Conservation (phyloP, 2,329 filamentous ascomycete genomes). For the Hypoxylon sp. region DNA sequence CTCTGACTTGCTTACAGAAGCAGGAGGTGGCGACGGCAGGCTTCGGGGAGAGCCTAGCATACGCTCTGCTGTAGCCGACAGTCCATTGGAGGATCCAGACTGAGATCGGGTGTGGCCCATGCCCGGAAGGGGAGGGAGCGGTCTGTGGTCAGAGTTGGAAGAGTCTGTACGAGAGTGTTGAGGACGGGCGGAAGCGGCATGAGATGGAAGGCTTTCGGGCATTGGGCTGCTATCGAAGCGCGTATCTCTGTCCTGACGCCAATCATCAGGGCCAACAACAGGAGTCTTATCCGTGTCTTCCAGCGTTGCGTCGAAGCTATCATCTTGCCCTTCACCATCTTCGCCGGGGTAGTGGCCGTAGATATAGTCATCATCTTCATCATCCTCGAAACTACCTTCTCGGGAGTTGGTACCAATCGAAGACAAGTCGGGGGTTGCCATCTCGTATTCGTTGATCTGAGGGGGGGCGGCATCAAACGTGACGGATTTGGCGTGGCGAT, state of each 20-base stretch:
- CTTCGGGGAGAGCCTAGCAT: slow-evolving; percentile 74
- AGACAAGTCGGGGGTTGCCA: slow-evolving; percentile 96
- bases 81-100: slow-evolving; percentile 70
- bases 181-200: slow-evolving; percentile 62
- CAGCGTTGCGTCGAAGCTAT: slow-evolving; percentile 95
- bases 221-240: slow-evolving; percentile 78
- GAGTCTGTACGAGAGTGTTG: slow-evolving; percentile 76
- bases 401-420: slow-evolving; percentile 90
- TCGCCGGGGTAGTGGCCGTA: slow-evolving; percentile 65
- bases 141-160: slow-evolving; percentile 81
- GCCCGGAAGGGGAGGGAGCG: slow-evolving; percentile 86
- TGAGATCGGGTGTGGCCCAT: slow-evolving; percentile 59
- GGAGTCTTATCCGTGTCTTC: slow-evolving; percentile 98
- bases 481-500: slow-evolving; percentile 93
- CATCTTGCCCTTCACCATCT: slow-evolving; percentile 74
- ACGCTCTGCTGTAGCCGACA: slow-evolving; percentile 78
- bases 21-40: slow-evolving; percentile 79
- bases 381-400: slow-evolving; percentile 91
- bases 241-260: slow-evolving; percentile 82
- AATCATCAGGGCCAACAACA: slow-evolving; percentile 96
- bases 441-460: slow-evolving; percentile 97
- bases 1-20: slow-evolving; percentile 78
- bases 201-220: slow-evolving; percentile 63
- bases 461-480: slow-evolving; percentile 95
- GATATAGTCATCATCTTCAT: slow-evolving; percentile 79